Conservation (phyloP, 768 basidiomycete genomes). For the Pisolithus microcarpus region DNA sequence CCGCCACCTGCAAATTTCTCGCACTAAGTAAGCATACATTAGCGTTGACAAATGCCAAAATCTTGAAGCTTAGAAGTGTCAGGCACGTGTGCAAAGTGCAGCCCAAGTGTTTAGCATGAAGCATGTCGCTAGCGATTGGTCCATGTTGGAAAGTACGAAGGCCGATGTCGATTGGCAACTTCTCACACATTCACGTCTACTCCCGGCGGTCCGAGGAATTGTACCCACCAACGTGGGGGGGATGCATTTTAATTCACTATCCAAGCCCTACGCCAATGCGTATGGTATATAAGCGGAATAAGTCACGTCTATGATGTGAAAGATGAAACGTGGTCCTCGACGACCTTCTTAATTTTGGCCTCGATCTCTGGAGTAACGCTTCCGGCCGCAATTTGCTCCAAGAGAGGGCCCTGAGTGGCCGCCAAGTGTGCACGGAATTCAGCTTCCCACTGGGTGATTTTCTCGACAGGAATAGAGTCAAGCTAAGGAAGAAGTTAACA, state of each 20-base stretch:
- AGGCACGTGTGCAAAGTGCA: too few relatives aligned
- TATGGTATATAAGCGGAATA: constrained; percentile 9
- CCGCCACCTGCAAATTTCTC: too few relatives aligned
- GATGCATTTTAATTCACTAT: constrained; percentile 15
- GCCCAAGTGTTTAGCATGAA: too few relatives aligned
- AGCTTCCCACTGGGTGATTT: constrained; percentile 89
- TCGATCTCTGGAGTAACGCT: constrained; percentile 86
- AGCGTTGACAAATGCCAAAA: too few relatives aligned
- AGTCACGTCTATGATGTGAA: constrained; percentile 51
- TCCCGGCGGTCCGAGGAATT: background rate
- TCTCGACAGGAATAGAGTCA: constrained; percentile 89
- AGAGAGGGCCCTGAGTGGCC: constrained; percentile 63
- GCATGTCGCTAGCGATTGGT: too few relatives aligned
- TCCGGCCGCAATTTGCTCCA: constrained; percentile 80
- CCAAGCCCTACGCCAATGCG: constrained; percentile 10
- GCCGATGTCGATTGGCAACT: too few relatives aligned
- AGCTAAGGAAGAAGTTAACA: constrained; percentile 40
- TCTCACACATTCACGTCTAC: too few relatives aligned
- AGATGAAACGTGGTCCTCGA: constrained; percentile 80
- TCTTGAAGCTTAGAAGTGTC: too few relatives aligned
- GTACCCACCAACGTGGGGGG: background rate
- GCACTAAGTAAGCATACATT: too few relatives aligned
- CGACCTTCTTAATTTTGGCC: constrained; percentile 90
- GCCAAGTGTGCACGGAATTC: constrained; percentile 87
- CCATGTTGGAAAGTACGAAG: too few relatives aligned